These are phyloP conservation scores for Globisporangium heterothallicum DNA, from an alignment of 352 stramenopile genomes.

Conservation along the genomic window DNA sequence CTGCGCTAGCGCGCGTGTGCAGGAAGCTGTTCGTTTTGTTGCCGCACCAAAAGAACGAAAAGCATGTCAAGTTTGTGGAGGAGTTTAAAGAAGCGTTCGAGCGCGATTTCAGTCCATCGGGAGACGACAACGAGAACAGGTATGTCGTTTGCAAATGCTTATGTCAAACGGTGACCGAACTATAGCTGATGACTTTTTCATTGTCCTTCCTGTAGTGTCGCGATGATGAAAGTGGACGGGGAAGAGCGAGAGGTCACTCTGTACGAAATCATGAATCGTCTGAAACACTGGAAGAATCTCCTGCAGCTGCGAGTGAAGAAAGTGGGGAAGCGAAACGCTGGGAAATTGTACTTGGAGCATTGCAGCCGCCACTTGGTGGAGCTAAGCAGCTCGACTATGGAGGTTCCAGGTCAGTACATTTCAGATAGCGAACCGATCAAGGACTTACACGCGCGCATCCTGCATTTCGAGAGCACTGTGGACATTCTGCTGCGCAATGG, in stretches of 20 bases:
- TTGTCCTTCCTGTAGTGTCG: conserved; percentile 2
- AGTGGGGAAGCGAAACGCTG: conserved; percentile 58
- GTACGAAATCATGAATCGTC: conserved; percentile 82
- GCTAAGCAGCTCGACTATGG: conserved; percentile 82
- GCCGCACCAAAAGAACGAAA: conserved; percentile 84
- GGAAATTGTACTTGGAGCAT: conserved; percentile 77
- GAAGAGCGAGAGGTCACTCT: conserved; percentile 41
- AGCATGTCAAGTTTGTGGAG: conserved; percentile 84
- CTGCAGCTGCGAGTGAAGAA: conserved; percentile 81
- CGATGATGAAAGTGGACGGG: conserved; percentile 15
- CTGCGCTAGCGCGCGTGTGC: conserved; percentile 89
- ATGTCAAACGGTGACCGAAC: not conserved
- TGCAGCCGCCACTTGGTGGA: conserved; percentile 88
- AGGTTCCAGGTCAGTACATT: conserved; percentile 91
- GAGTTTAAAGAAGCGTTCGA: conserved; percentile 86
- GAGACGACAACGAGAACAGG: conserved; percentile 17
- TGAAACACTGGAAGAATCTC: conserved; percentile 90
- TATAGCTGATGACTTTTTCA: conserved; percentile 4
- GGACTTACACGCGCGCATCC: conserved; percentile 87
- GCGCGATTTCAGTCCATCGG: conserved; percentile 65
- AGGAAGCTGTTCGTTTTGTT: conserved; percentile 88
- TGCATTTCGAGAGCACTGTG: conserved; percentile 85
- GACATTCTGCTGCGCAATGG: conserved; percentile 83
- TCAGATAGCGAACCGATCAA: conserved; percentile 89
- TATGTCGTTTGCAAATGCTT: not conserved